These are phyloP conservation scores for Solanum chacoense DNA, from an alignment of 305 asterid genomes.

Conservation along the genomic window DNA sequence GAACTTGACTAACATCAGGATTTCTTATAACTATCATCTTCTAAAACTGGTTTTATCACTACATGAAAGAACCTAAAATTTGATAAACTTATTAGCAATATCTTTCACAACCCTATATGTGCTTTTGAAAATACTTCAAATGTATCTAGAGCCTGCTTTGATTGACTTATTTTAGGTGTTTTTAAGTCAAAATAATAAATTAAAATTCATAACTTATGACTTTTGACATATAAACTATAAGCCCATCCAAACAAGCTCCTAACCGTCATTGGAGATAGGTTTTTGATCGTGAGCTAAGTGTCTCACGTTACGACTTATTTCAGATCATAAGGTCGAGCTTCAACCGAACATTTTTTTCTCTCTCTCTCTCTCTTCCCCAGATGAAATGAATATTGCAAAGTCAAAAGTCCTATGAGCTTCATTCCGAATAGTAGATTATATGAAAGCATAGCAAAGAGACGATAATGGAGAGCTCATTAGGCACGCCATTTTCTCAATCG, in stretches of 20 bases:
- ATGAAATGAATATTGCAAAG: neutral
- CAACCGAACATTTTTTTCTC: neutral
- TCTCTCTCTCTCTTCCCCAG: neutral
- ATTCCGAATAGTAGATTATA: neutral
- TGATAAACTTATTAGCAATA: neutral
- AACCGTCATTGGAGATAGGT: neutral
- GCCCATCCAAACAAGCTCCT: neutral
- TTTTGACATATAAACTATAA: no score
- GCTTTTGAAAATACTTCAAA: neutral
- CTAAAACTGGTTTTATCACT: neutral
- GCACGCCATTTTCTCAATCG: neutral
- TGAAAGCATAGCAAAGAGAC: neutral
- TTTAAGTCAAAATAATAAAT: neutral
- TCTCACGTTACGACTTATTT: neutral
- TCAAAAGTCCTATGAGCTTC: neutral
- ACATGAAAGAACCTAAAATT: neutral
- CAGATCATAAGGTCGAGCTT: neutral
- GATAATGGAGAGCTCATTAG: neutral
- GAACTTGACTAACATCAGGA: neutral
- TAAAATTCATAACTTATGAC: neutral
- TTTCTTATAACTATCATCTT: neutral
- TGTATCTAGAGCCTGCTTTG: neutral
- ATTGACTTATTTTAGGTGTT: neutral
- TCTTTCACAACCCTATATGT: neutral
- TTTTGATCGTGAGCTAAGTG: neutral